Conservation (phyloP, 495 filamentous ascomycete genomes). For the Acidiella bohemica region DNA sequence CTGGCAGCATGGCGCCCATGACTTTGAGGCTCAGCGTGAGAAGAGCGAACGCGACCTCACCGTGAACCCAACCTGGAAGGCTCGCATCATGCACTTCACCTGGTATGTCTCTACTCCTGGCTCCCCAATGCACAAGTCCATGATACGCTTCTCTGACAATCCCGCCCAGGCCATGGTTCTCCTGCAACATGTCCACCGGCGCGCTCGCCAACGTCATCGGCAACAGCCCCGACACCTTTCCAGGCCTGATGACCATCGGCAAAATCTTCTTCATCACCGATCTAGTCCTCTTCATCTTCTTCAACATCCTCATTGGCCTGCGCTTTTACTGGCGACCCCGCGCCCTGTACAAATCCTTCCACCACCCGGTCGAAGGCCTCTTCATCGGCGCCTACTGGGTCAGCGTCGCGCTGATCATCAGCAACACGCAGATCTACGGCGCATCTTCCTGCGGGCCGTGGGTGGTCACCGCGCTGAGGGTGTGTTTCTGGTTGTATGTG, state of each 20-base stretch:
- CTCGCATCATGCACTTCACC: conserved; percentile 7
- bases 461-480: conserved; percentile 32
- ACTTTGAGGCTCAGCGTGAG: too few species aligned
- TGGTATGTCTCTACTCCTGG: conserved; percentile 2
- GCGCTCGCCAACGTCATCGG: conserved; percentile 16
- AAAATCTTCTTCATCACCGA: conserved; percentile 33
- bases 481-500: conserved; percentile 43
- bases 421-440: conserved; percentile 19
- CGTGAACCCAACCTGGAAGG: not conserved
- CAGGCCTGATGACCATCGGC: conserved; percentile 24
- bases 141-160: not conserved
- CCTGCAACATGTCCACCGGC: conserved; percentile 25
- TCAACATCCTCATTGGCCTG: conserved; percentile 36
- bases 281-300: conserved; percentile 45
- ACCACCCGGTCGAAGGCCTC: conserved; percentile 19
- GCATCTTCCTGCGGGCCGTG: conserved; percentile 21
- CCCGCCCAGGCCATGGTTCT: conserved; percentile 13
- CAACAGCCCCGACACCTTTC: conserved; percentile 19
- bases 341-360: conserved; percentile 6
- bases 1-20: too few species aligned
- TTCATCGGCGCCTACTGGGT: conserved; percentile 21
- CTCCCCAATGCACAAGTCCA: not conserved
- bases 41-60: too few species aligned
- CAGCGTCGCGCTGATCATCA: conserved; percentile 12
- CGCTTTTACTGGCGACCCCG: conserved; percentile 17